A percentile compares a stretch with the other conserved stretches of the same genome.
These are phyloP conservation scores for Trichoderma atroviride DNA, from an alignment of 2,329 filamentous ascomycete species.

Conservation along the genomic window DNA sequence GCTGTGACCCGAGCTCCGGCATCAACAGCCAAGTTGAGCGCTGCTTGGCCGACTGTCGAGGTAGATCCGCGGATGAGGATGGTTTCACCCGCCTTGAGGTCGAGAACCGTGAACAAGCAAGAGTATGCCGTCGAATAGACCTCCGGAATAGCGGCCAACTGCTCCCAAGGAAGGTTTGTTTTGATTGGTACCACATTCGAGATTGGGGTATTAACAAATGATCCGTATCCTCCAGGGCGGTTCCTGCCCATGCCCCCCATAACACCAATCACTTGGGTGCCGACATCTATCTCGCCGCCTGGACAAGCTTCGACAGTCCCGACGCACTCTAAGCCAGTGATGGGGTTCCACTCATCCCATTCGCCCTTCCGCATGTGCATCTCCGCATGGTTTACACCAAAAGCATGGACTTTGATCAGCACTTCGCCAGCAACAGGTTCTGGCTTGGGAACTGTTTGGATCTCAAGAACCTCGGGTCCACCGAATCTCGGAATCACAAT, in stretches of 20 bases:
- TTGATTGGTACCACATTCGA: constrained; percentile 15
- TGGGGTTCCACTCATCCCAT: constrained; percentile 44
- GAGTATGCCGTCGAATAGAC: constrained; percentile 22
- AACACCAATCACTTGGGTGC: constrained; percentile 41
- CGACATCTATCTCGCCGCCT: constrained; percentile 37
- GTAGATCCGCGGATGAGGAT: constrained; percentile 26
- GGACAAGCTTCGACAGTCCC: constrained; percentile 44
- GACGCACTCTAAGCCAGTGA: constrained; percentile 47
- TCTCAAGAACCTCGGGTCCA: constrained; percentile 8
- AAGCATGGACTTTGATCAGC: constrained; percentile 44
- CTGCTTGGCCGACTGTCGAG: constrained; percentile 21
- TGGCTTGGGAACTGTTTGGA: constrained; percentile 18
- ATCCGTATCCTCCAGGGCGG: constrained; percentile 44
- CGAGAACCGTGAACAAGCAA: constrained; percentile 17
- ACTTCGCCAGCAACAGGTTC: constrained; percentile 35
- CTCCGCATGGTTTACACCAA: constrained; percentile 50
- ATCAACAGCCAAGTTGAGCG: constrained; percentile 23
- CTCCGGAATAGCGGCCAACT: constrained; percentile 19
- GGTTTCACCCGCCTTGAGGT: constrained; percentile 2
- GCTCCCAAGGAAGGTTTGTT: constrained; percentile 19
- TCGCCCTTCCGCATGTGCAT: constrained; percentile 50
- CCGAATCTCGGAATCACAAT: constrained; percentile 23
- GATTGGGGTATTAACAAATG: constrained; percentile 28
- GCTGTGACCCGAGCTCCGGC: constrained; percentile 18
- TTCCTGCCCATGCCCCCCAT: constrained; percentile 50